Evolutionary conservation across 257 asterid species (phyloP), one percentile per base, ranked within the genome.

Genomic region (Hygrophila difformis): DNA sequence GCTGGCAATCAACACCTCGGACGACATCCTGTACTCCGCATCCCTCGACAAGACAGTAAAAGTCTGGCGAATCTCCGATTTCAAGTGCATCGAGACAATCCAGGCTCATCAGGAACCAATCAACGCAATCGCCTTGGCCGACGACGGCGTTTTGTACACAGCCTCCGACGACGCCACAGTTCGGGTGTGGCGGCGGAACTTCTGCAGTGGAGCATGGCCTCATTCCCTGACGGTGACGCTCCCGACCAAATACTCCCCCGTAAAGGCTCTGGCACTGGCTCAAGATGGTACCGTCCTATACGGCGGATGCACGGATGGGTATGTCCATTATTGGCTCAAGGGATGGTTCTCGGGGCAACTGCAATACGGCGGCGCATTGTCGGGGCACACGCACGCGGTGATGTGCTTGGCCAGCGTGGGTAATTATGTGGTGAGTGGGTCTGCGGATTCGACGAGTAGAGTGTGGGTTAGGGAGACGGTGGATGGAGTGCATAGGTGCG

Each of bases 271-370:
- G 3, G 68, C 87, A 20, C 33, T 88, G 7, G 57, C 91, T 4
- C 0, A 63, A 12, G 91, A 81, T 22, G 93, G 93, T 0, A 71
- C 60, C 43, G 81, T 88, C 1, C 72, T 88, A 1, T 88, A 88
- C 49, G 96, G 93, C 11, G 97, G 96, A 0, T 88, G 97, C 68
- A 84, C 76, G 11, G 97, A 88, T 38, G 97, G 97, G 17, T 88
- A 88, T 62, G 66, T 88, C 3, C 96, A 88, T 34, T 88, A 78
- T 49, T 88, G 96, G 97, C 57, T 79, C 0, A 81, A 77, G 58
- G 93, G 85, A 8, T 84, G 94, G 97, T 79, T 84, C 41, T 84
- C 94, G 1, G 94, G 97, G 6, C 97, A 88, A 42, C 39, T 84
- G 31, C 93, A 84, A 29, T 84, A 88, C 46, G 97, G 96, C 6